These are phyloP conservation scores for Hirschioporus abietinus DNA, from an alignment of 768 basidiomycete species.

Conservation along the genomic window DNA sequence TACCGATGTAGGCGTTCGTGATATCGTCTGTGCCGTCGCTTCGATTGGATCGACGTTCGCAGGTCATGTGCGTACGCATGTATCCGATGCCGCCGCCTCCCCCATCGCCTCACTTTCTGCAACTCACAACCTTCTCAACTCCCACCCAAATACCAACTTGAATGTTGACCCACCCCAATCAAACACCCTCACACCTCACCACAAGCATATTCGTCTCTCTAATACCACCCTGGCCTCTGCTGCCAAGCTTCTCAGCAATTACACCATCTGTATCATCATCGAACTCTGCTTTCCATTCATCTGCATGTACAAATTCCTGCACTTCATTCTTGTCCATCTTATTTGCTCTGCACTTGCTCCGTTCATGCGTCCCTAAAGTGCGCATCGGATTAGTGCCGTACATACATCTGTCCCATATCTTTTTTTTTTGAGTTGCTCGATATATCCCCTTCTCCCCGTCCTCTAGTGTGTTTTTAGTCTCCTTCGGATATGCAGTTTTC, in stretches of 20 bases:
- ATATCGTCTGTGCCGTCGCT: not conserved
- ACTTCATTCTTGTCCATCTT: slow-evolving; percentile 1
- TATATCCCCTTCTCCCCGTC: not conserved
- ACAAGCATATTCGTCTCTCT: not conserved
- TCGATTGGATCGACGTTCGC: not conserved
- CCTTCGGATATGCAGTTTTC: not conserved
- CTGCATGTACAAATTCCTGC: slow-evolving; percentile 5
- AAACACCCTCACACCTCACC: not conserved
- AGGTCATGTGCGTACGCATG: not conserved
- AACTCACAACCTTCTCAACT: too few species aligned
- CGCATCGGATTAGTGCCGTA: not conserved
- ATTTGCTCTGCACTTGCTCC: not conserved
- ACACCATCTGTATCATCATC: slow-evolving; percentile 4
- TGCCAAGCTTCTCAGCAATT: not conserved
- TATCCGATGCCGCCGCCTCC: not conserved
- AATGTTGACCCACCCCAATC: not conserved
- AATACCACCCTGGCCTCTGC: not conserved
- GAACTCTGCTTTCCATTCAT: slow-evolving; percentile 4
- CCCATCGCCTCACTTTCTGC: not conserved
- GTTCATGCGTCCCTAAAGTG: not conserved
- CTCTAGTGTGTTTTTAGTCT: not conserved
- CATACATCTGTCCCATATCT: not conserved
- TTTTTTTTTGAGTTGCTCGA: not conserved
- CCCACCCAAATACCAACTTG: too few species aligned
- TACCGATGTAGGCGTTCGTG: not conserved